These are phyloP conservation scores for Pinus taeda DNA, from an alignment of 75 land plant genomes.

Conservation along the genomic window DNA sequence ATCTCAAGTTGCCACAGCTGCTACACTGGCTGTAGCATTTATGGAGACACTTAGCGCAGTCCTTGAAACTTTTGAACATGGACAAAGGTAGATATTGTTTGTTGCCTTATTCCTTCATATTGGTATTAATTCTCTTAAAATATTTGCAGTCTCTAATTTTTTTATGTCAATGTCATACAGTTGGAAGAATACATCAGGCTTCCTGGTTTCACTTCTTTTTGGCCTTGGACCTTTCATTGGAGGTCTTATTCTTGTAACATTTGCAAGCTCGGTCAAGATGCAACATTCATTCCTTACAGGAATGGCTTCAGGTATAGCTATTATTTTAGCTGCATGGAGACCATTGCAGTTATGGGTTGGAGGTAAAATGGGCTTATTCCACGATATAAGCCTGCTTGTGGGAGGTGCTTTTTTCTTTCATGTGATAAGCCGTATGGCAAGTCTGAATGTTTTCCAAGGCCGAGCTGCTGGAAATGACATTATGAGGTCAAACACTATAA, in stretches of 20 bases:
- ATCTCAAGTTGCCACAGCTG: slow-evolving; percentile 92
- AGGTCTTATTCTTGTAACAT: too few relatives aligned
- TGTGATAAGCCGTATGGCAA: slow-evolving; percentile 16
- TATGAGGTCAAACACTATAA: slow-evolving; percentile 23
- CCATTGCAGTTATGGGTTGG: slow-evolving; percentile 77
- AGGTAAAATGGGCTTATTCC: slow-evolving; percentile 57
- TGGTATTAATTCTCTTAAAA: not conserved
- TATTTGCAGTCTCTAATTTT: not conserved
- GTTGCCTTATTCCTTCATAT: not conserved
- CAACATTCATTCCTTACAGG: slow-evolving; percentile 71
- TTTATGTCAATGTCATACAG: slow-evolving; percentile 22
- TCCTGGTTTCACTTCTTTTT: slow-evolving; percentile 54
- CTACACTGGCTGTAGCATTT: slow-evolving; percentile 87
- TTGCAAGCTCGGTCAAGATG: slow-evolving; percentile 38
- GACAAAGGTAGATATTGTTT: slow-evolving; percentile 37
- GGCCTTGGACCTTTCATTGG: too few relatives aligned
- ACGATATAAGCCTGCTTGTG: slow-evolving; percentile 32
- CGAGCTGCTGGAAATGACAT: slow-evolving; percentile 4
- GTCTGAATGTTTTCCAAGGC: not conserved
- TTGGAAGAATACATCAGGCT: slow-evolving; percentile 57
- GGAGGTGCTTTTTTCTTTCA: slow-evolving; percentile 28
- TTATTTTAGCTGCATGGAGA: slow-evolving; percentile 82
- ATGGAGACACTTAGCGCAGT: slow-evolving; percentile 85
- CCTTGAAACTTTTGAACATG: slow-evolving; percentile 51
- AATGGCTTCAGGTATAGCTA: slow-evolving; percentile 81